Percentiles rank a stretch among this genome's conserved stretches.
These are phyloP conservation scores for Suillus lakei DNA, from an alignment of 768 basidiomycete genomes.

Conservation along the genomic window DNA sequence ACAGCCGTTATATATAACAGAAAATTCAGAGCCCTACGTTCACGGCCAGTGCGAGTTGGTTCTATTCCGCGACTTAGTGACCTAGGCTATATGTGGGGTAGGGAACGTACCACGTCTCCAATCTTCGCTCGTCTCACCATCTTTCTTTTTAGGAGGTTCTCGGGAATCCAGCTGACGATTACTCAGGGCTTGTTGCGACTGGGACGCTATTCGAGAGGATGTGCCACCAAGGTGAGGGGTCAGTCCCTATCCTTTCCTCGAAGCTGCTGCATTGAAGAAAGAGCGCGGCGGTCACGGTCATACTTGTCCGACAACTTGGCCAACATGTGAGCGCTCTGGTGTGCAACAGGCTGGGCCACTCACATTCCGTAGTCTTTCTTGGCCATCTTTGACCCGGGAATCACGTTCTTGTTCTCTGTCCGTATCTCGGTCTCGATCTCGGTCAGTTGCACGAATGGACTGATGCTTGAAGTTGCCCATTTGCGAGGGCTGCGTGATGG, in stretches of 20 bases:
- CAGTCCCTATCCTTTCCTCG: constrained; percentile 71
- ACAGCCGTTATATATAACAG: not conserved
- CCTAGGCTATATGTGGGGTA: constrained; percentile 16
- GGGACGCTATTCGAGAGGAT: constrained; percentile 45
- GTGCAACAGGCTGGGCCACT: constrained; percentile 29
- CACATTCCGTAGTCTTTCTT: constrained; percentile 79
- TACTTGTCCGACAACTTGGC: constrained; percentile 83
- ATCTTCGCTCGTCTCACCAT: constrained; percentile 77
- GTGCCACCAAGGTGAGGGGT: constrained; percentile 60
- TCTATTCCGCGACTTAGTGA: constrained; percentile 46
- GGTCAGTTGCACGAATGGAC: constrained; percentile 70
- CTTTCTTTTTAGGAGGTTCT: constrained; percentile 68
- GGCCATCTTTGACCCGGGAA: constrained; percentile 73
- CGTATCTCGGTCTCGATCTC: constrained; percentile 51
- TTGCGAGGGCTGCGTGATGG: constrained; percentile 79
- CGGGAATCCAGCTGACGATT: constrained; percentile 62
- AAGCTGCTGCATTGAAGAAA: constrained; percentile 50
- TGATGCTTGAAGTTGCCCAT: constrained; percentile 96
- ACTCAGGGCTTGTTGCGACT: constrained; percentile 38
- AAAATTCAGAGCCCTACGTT: constrained; percentile 49
- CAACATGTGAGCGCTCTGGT: constrained; percentile 4
- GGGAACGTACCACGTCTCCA: constrained; percentile 77
- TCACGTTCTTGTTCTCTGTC: constrained; percentile 59
- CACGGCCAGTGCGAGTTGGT: constrained; percentile 54
- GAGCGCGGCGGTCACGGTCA: constrained; percentile 77